phyloP scores from a whole-genome alignment of 331 rosid genomes.

The Malus hybrid region DNA sequence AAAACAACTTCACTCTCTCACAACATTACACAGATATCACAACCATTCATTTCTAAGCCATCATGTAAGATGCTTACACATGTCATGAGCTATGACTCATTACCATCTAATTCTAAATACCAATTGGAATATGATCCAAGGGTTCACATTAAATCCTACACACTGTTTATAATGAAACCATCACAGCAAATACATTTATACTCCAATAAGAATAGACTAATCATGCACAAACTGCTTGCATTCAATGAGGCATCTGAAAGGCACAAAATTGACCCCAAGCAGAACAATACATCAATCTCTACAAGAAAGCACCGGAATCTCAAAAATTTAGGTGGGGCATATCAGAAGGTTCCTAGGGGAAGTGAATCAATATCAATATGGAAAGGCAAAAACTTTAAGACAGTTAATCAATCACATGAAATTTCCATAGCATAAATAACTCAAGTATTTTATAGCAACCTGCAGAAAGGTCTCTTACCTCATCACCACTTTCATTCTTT shows the following conservation, averaged over 20 bases:
- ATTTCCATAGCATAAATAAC: neutral
- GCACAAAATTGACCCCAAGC: neutral
- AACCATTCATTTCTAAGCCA: too few species aligned
- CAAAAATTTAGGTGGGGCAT: neutral
- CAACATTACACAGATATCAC: too few species aligned
- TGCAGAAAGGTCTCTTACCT: conserved; percentile 25
- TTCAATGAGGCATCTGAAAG: neutral
- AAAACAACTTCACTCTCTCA: too few species aligned
- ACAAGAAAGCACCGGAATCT: neutral
- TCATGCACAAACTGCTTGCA: neutral
- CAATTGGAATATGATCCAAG: too few species aligned
- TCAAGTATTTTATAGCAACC: neutral
- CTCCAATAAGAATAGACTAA: neutral
- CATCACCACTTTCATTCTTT: conserved; percentile 31
- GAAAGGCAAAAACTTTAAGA: neutral
- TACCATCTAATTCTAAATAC: too few species aligned
- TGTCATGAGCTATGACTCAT: too few species aligned
- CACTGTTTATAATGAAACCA: too few species aligned
- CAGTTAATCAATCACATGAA: neutral
- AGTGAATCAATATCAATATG: neutral
- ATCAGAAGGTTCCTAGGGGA: neutral
- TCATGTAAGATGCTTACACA: too few species aligned
- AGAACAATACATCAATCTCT: neutral
- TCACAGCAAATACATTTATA: too few species aligned
- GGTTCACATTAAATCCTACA: too few species aligned